Evolutionary conservation across 2,329 filamentous ascomycete species (phyloP), one percentile per base, ranked within the genome.

Genomic region (Botrytis elliptica): DNA sequence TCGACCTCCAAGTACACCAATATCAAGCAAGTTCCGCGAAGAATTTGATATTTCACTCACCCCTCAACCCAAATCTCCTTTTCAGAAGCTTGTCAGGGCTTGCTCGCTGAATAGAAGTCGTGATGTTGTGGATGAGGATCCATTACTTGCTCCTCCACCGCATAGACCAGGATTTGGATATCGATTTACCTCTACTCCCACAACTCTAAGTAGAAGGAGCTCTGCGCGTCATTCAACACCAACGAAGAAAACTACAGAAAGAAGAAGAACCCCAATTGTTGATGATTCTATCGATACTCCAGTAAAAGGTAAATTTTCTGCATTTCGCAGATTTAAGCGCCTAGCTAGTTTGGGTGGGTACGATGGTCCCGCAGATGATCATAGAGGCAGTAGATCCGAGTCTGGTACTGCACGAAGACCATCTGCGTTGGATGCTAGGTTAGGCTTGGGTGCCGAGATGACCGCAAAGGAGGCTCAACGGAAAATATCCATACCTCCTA

Each of bases 1-100:
- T 60, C 67, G 75, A 42, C 72, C 65, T 49, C 77, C 74, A n/a
- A 77, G 74, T 49, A 78, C 75, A 29, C 79, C 78, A 12, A 77
- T 77, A 33, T 78, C 77, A 2, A 81, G 79, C 64, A 81, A 78
- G 57, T 81, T 81, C 60, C 76, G 73, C 33, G 80, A 81, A 62
- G 79, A 80, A 57, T 81, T 81, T 68, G 73, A 77, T 36, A 46
- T 75, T n/a, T 74, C 75, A 29, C 63, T 65, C 38, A 52, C 65
- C 0, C 49, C 59, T 20, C 65, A 73, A 29, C 38, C 55, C 3
- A 70, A 60, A 70, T 73, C 71, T 55, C 66, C 66, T 0, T 73
- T 73, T 57, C 71, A 73, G 18, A 73, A 73, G n/a, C 71, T 73
- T 36, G 71, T 70, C 4, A 70, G 65, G 36, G 57, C 68, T 29